phyloP scores from a whole-genome alignment of 495 filamentous ascomycete species.

The Tuber calosporum region DNA sequence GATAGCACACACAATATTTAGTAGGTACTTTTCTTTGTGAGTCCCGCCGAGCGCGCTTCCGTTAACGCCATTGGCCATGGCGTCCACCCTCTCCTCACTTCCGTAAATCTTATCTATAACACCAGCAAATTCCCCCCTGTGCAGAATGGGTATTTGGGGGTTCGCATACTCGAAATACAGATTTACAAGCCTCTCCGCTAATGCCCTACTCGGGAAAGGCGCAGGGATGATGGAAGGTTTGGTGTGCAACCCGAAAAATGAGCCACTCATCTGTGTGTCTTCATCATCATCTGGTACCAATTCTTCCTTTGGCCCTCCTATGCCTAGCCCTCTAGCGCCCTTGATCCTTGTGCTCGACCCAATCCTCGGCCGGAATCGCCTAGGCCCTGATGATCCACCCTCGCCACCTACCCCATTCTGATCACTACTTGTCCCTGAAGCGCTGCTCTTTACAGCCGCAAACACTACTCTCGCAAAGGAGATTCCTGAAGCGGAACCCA shows the following conservation, averaged over 20 bases:
- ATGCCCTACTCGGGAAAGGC: constrained; percentile 67
- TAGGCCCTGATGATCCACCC: constrained; percentile 19
- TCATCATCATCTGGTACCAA: constrained; percentile 31
- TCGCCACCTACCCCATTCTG: constrained; percentile 16
- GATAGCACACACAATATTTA: constrained; percentile 98
- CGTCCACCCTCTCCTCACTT: background rate
- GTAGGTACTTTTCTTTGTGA: constrained; percentile 76
- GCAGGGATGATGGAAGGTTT: constrained; percentile 80
- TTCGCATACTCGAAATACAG: constrained; percentile 95
- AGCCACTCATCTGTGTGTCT: constrained; percentile 79
- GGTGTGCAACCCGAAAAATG: constrained; percentile 88
- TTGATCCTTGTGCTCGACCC: constrained; percentile 36
- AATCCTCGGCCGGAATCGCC: constrained; percentile 29
- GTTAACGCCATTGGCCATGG: constrained; percentile 5
- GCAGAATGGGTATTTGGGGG: constrained; percentile 87
- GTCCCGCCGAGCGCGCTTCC: constrained; percentile 59
- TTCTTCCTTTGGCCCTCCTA: constrained; percentile 44
- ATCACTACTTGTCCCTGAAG: constrained; percentile 27
- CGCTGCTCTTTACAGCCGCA: constrained; percentile 70
- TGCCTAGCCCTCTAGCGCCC: constrained; percentile 35
- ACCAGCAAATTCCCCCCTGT: constrained; percentile 76
- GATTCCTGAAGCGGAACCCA: constrained; percentile 82
- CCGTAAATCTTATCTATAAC: constrained; percentile 72
- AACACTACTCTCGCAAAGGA: constrained; percentile 93
- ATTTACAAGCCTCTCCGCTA: constrained; percentile 63